phyloP scores from a whole-genome alignment of 768 basidiomycete species.

The Hortiboletus flavorubellus region DNA sequence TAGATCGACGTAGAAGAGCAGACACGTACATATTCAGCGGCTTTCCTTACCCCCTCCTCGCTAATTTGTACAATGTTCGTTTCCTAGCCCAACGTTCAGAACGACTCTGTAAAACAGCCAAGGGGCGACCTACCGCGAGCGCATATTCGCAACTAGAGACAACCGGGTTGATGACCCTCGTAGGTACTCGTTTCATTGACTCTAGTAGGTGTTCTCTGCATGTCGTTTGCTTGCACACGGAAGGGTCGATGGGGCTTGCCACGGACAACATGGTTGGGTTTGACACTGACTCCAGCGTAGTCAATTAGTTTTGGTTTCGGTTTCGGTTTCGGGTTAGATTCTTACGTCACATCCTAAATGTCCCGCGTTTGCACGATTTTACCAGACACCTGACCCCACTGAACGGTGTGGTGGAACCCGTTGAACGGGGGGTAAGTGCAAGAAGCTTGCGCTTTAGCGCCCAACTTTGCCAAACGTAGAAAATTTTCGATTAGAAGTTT shows the following conservation, averaged over 20 bases:
- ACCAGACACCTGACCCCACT: background rate
- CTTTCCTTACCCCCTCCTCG: constrained; percentile 55
- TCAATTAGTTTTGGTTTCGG: constrained; percentile 2
- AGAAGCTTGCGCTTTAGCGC: background rate
- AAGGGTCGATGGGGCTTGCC: constrained; percentile 5
- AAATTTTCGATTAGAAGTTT: constrained; percentile 17
- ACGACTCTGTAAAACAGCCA: background rate
- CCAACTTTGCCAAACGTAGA: background rate
- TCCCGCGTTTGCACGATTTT: constrained; percentile 3
- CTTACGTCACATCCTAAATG: constrained; percentile 8
- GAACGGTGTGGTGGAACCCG: background rate
- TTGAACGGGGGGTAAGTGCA: background rate
- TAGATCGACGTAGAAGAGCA: constrained; percentile 1
- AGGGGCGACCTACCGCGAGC: constrained; percentile 42
- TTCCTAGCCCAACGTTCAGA: constrained; percentile 38
- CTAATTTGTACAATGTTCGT: constrained; percentile 59
- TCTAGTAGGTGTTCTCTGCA: background rate
- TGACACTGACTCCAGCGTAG: background rate
- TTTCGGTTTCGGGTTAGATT: background rate
- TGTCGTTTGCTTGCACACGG: background rate
- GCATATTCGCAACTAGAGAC: constrained; percentile 55
- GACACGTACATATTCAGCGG: constrained; percentile 59
- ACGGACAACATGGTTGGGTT: constrained; percentile 15
- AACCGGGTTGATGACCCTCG: constrained; percentile 50
- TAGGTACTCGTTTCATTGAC: background rate